A percentile compares a stretch with the other conserved stretches of the same genome.
These are phyloP conservation scores for Pythium brassicae DNA, from an alignment of 352 stramenopile species.

Conservation along the genomic window DNA sequence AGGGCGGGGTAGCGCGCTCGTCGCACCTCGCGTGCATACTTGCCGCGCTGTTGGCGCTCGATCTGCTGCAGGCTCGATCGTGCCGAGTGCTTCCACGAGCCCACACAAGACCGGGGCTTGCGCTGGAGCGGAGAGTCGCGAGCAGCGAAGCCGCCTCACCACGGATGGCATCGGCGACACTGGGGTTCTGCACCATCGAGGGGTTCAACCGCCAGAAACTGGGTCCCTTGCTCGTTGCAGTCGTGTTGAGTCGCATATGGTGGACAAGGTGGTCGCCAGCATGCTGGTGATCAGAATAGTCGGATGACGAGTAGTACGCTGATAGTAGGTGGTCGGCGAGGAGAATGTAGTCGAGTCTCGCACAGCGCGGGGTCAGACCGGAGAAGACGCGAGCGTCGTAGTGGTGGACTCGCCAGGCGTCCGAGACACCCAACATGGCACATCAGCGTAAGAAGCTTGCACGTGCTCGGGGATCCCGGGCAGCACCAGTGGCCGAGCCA, in stretches of 20 bases:
- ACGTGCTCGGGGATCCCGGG: background rate
- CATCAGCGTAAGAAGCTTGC: slow-evolving; percentile 12
- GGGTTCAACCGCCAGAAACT: slow-evolving; percentile 2
- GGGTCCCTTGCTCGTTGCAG: background rate
- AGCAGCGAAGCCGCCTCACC: background rate
- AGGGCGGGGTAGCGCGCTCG: background rate
- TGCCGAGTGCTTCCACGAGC: slow-evolving; percentile 9
- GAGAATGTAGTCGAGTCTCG: slow-evolving; percentile 20
- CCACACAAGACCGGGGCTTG: slow-evolving; percentile 10
- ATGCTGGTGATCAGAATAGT: slow-evolving; percentile 6
- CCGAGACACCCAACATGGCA: slow-evolving; percentile 13
- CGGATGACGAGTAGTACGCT: background rate
- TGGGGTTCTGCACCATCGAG: slow-evolving; percentile 4
- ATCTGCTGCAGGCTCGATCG: slow-evolving; percentile 1
- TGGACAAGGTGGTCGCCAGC: slow-evolving; percentile 8
- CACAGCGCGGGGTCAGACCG: background rate
- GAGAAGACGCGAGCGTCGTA: slow-evolving; percentile 1
- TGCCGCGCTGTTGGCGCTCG: background rate
- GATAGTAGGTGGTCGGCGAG: background rate
- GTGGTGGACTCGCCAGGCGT: slow-evolving; percentile 16
- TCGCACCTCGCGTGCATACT: background rate
- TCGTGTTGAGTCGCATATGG: background rate
- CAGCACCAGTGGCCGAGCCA: background rate
- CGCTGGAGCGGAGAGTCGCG: background rate
- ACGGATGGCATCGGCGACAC: slow-evolving; percentile 1